Evolutionary conservation across 208 protist genomes (phyloP), one percentile per base, ranked within the genome.

Genomic region (Lotmaria passim): DNA sequence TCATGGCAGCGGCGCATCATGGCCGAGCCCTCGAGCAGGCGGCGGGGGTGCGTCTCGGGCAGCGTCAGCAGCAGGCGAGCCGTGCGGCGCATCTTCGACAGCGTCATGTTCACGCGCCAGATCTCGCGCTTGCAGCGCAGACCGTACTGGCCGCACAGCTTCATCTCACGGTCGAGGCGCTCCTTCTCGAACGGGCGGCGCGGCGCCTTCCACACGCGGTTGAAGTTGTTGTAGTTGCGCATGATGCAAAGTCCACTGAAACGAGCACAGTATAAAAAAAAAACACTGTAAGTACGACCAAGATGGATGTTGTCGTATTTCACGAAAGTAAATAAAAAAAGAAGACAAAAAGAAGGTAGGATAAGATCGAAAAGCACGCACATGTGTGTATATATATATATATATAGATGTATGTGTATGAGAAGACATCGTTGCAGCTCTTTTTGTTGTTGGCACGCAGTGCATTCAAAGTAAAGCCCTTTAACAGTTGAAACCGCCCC

Each of bases 131-230:
- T 99, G 98, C 98, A 99, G 78, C 97, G 96, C 69, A 99, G 97
- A 72, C 98, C 98, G 83, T 97, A 99, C 91, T 99, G 96, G 57
- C 98, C 98, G 88, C 96, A 95, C 55, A 99, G 79, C 93, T 99
- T 99, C 77, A 99, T 96, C 94, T 99, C 99, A 56, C 92, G 87
- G 85, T 99, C 98, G 63, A 99, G 93, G 75, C 99, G 97, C 87
- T 99, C 98, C 93, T 99, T 99, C 90, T 99, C 99, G 89, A 99
- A 99, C 66, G 99, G 98, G 81, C 98, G 98, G 78, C 98, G 96
- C 53, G 99, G 99, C 41, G 97, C 98, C 79, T 96, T 97, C 67
- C 78, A 96, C 60, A 98, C 98, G 79, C 98, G 99, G 75, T 93
- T 96, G 87, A 96, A 97, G 84, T 98, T 98, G 83, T 97, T 95